A percentile compares a stretch with the other conserved stretches of the same genome.
These are phyloP conservation scores for Gossypium schwendimanii DNA, from an alignment of 441 rosid genomes.

Conservation along the genomic window DNA sequence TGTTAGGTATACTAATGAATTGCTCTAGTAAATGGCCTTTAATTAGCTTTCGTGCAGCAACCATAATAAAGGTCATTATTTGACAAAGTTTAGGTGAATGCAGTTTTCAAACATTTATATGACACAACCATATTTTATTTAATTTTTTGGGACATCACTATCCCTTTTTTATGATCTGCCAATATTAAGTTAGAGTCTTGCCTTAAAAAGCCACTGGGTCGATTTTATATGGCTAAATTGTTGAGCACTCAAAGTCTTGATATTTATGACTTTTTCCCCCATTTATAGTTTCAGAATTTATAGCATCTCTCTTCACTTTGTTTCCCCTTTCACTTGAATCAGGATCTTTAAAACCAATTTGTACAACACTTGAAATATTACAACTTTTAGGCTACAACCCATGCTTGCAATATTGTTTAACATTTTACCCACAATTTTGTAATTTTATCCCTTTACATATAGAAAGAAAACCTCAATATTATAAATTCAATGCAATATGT, in stretches of 20 bases:
- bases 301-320: background rate
- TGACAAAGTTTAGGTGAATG: conserved; percentile 35
- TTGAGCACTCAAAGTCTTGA: conserved; percentile 1
- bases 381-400: no score
- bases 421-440: background rate
- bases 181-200: background rate
- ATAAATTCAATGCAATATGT: no score
- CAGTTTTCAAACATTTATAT: conserved; percentile 48
- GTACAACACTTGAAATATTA: background rate
- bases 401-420: background rate
- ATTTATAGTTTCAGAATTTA: background rate
- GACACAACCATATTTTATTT: conserved; percentile 30
- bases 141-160: conserved; percentile 18
- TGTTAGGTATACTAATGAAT: conserved; percentile 44
- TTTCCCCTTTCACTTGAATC: background rate
- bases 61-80: conserved; percentile 25
- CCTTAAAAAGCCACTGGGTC: background rate
- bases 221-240: background rate
- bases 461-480: no score
- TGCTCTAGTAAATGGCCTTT: conserved; percentile 30
- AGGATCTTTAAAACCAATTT: background rate
- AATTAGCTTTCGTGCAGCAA: conserved; percentile 22
- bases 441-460: no score
- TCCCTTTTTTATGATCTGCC: conserved; percentile 6
- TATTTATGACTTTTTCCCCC: conserved; percentile 14